These are phyloP conservation scores for Citeromyces hawaiiensis DNA, from an alignment of 1,139 yeast species.

Conservation along the genomic window DNA sequence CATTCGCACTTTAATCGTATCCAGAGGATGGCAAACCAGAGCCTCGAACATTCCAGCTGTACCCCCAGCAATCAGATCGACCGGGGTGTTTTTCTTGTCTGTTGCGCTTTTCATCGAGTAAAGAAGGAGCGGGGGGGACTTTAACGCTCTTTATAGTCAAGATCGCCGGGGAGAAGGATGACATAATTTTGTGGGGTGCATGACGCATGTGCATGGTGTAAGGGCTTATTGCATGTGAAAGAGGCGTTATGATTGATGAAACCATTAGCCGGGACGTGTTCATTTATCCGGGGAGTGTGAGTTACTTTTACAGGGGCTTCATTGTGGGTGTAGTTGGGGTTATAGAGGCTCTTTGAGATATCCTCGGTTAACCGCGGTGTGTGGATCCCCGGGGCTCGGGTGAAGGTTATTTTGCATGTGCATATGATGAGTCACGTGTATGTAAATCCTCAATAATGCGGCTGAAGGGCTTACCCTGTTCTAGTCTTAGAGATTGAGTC, in stretches of 20 bases:
- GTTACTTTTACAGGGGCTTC: too few relatives aligned
- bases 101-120: constrained; percentile 3
- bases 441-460: too few relatives aligned
- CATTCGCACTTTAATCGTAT: constrained; percentile 94
- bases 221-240: too few relatives aligned
- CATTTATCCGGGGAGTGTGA: too few relatives aligned
- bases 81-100: constrained; percentile 32
- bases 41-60: constrained; percentile 97
- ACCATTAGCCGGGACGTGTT: too few relatives aligned
- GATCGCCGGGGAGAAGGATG: not conserved
- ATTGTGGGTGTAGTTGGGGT: too few relatives aligned
- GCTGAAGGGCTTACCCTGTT: too few relatives aligned
- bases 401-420: not conserved
- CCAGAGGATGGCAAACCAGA: constrained; percentile 88
- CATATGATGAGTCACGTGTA: too few relatives aligned
- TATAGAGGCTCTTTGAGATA: too few relatives aligned
- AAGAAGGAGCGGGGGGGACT: too few relatives aligned
- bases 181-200: constrained; percentile 1
- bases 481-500: too few relatives aligned
- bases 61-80: constrained; percentile 90
- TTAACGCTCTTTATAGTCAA: not conserved
- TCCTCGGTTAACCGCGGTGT: not conserved
- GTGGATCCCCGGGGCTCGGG: not conserved
- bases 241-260: too few relatives aligned
- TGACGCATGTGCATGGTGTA: not conserved